These are phyloP conservation scores for Chenopodium suecicum DNA, from an alignment of 148 eudicot genomes.

Conservation along the genomic window DNA sequence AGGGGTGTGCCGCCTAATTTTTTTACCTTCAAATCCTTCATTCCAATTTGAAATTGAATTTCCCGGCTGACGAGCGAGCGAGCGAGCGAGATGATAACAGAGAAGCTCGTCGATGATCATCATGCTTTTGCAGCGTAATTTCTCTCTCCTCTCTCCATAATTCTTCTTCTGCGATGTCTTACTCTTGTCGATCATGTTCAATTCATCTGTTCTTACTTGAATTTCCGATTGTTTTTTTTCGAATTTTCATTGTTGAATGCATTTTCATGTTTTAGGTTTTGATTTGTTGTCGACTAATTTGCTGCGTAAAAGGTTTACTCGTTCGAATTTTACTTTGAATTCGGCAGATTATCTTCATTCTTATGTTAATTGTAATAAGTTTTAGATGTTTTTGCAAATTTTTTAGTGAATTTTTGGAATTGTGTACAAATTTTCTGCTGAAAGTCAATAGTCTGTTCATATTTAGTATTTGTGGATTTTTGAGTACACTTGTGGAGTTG, in stretches of 20 bases:
- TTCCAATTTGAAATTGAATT: conserved; percentile 2
- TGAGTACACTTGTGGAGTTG: not conserved
- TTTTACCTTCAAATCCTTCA: not conserved
- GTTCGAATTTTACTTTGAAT: not conserved
- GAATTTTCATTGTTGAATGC: not conserved
- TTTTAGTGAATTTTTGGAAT: not conserved
- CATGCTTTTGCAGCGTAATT: conserved; percentile 49
- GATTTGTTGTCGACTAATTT: not conserved
- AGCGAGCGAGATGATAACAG: not conserved
- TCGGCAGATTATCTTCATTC: not conserved
- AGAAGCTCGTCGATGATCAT: conserved; percentile 26
- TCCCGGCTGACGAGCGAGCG: not conserved
- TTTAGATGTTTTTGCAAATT: not conserved
- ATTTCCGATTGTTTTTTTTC: not conserved
- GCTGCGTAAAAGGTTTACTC: not conserved
- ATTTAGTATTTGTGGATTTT: not conserved
- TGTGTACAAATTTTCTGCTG: not conserved
- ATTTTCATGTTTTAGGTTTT: not conserved
- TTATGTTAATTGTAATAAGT: not conserved
- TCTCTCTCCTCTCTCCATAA: not conserved
- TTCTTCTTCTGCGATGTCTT: not conserved
- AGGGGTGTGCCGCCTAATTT: no score
- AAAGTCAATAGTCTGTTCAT: not conserved
- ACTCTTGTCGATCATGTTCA: not conserved
- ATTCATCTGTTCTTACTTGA: not conserved